Base-by-base conservation (phyloP, 345 rosid genomes). In the Luvunga scandens region DNA sequence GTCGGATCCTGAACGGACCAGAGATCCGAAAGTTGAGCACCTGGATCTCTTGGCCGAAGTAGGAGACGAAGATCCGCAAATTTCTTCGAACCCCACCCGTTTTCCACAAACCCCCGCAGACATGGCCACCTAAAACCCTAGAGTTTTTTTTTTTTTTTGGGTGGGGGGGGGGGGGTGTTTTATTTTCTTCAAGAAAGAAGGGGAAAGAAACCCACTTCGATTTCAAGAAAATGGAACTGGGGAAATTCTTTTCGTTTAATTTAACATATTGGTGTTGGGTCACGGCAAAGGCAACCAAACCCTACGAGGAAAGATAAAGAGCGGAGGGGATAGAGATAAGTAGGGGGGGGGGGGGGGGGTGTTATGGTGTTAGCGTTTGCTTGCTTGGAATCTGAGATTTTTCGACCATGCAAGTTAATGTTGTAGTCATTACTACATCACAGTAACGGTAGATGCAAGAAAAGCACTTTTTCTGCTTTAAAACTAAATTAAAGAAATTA, bases 41-140 rank as follows among this genome's bases (percentile, higher is more conserved):
- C 84, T 86, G 21, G 89, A 82, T 86, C 87, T 82, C 84, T 88
- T 88, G 31, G 85, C 81, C 28, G 88, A 68, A 4, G 86, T 76
- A 9, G 85, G 80, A 31, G 88, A 82, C 14, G 75, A 70, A 36
- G 90, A 88, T 68, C 88, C 91, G 75, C 83, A 83, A 3, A 77
- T 57, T 62, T 88, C 89, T 21, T 86, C 88, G 65, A 80, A 85
- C 70, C 89, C 89, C 71, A 84, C 83, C 86, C 91, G 87, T 75
- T 88, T 86, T 70, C 89, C 88, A 53, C 91, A 88, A 82, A 86
- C 80, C 55, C 91, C 81, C 18, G 89, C 87, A 48, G 91, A 86
- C 89, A 86, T 88, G 75, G 69, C 61, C 28, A 42, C 83, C 72
- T 77, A 48, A 80, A 84, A 81, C 74, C 86, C 79, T 66, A 69